A percentile compares a stretch with the other conserved stretches of the same genome.
phyloP scores from a whole-genome alignment of 257 asterid species.

The Solanum chiquidenum region DNA sequence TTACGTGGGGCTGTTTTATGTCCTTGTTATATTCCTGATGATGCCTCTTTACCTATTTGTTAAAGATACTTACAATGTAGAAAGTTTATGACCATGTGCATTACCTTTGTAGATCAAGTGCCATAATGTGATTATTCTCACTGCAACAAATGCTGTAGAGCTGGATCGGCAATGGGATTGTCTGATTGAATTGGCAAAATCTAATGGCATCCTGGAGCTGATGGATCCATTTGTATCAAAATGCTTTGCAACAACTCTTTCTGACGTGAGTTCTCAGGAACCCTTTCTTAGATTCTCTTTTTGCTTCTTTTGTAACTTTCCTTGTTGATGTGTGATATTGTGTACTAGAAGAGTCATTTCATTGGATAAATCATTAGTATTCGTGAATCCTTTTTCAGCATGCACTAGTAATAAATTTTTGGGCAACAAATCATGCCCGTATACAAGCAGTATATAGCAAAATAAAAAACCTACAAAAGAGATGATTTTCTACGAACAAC shows the following conservation, averaged over 20 bases:
- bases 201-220: conserved; percentile 26
- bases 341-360: not conserved
- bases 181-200: conserved; percentile 38
- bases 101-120: conserved; percentile 58
- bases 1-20: not conserved
- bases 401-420: not conserved
- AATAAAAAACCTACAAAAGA: not conserved
- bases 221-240: conserved; percentile 52
- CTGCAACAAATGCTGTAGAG: conserved; percentile 63
- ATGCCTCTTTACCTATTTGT: not conserved
- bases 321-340: not conserved
- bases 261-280: conserved; percentile 43
- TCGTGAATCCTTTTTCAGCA: not conserved
- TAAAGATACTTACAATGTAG: not conserved
- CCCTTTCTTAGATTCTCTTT: not conserved
- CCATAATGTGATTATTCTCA: conserved; percentile 64
- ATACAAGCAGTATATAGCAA: not conserved
- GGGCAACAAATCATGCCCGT: not conserved
- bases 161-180: conserved; percentile 69
- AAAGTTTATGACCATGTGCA: not conserved
- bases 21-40: not conserved
- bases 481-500: not conserved
- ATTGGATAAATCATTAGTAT: not conserved
- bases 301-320: not conserved
- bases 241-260: conserved; percentile 36